Evolutionary conservation across 1,284 basidiomycete genomes (phyloP), one percentile per base, ranked within the genome.

Genomic region (Apiotrichum laibachii): DNA sequence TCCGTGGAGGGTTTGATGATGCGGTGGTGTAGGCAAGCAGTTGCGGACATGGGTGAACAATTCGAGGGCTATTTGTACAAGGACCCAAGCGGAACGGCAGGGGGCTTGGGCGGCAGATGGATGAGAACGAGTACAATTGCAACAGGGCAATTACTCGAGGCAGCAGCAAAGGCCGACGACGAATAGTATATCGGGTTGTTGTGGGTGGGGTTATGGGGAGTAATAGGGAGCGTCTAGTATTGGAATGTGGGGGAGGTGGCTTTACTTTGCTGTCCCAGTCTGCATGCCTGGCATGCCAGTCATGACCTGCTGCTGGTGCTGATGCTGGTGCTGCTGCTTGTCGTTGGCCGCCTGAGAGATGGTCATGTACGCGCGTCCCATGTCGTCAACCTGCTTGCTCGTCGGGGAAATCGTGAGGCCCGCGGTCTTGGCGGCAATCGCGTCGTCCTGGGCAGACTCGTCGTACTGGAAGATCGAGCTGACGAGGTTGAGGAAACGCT

Each of bases 291-390:
- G 26, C 4, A 49, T 19, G 47, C 13, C 33, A 9, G 18, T 18
- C 49, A 33, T 21, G 16, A 19, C 49, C 49, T 49, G 47, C n/a
- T 35, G 46, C 22, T 53, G 43, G 45, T 49, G 51, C 21, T 33
- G 15, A 15, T 21, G 33, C 12, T 42, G 34, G 22, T 50, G 34
- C 43, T 50, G 61, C 33, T 66, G 61, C 53, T 70, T 68, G 42
- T 70, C 67, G 46, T 67, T 68, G 16, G 69, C 69, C 12, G 69
- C 70, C 55, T 78, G 73, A 1, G 77, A 78, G 33, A 80, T 75
- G 21, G 78, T 80, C 40, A 80, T 55, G 62, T 78, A 80, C 0
- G 77, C 73, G 39, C 72, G 45, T 43, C 54, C 43, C 22, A 55
- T 42, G 21, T 60, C 58, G 50, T 53, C 53, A 35, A 50, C 49